phyloP scores from a whole-genome alignment of 2,329 filamentous ascomycete species.

The Plectosphaerella sp. region DNA sequence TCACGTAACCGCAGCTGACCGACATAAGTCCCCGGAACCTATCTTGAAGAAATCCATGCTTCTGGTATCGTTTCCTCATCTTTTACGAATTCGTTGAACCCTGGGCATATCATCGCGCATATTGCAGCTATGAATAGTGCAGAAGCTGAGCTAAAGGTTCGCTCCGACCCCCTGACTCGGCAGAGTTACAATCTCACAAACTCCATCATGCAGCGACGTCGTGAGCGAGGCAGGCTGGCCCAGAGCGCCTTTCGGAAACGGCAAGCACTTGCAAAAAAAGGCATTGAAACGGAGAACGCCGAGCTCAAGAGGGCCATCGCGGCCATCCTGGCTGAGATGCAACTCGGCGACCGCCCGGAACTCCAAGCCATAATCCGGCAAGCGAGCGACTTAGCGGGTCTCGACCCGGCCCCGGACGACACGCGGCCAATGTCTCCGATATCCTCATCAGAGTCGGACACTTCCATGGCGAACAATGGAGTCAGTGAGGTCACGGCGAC shows the following conservation, averaged over 20 bases:
- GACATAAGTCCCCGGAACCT: neutral
- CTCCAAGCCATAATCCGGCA: slow-evolving; percentile 12
- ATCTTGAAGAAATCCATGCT: neutral
- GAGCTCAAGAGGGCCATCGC: slow-evolving; percentile 15
- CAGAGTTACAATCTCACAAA: slow-evolving; percentile 1
- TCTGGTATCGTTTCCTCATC: neutral
- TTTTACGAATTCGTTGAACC: neutral
- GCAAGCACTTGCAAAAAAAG: slow-evolving; percentile 14
- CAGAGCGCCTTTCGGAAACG: slow-evolving; percentile 25
- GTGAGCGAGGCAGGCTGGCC: slow-evolving; percentile 22
- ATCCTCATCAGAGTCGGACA: too few relatives aligned
- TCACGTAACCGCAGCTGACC: neutral
- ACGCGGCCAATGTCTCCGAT: too few relatives aligned
- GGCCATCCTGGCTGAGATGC: slow-evolving; percentile 11
- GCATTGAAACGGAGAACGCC: slow-evolving; percentile 15
- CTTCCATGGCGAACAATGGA: too few relatives aligned
- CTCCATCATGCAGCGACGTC: slow-evolving; percentile 17
- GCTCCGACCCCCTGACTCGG: neutral
- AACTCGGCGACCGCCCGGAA: slow-evolving; percentile 9
- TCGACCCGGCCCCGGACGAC: neutral
- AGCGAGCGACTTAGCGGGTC: slow-evolving; percentile 13
- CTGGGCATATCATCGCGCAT: neutral
- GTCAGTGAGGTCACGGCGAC: too few relatives aligned
- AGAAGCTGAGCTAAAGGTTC: neutral
- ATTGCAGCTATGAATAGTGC: neutral